Evolutionary conservation across 140 eudicot genomes (phyloP).

Genomic region (Senecio squalidus): DNA sequence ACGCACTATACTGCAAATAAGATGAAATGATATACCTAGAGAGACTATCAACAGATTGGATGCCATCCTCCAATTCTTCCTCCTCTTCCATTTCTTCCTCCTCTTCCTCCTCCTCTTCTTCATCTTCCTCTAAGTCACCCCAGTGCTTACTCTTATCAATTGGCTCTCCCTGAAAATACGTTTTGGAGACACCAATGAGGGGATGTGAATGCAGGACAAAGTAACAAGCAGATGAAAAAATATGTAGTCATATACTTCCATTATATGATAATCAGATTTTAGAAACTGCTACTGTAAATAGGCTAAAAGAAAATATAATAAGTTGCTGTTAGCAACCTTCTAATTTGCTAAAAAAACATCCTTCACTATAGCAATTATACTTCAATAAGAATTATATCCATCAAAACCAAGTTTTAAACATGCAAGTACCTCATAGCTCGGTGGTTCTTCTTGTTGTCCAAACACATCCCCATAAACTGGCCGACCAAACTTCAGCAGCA

Average conservation of each 20-base stretch:
- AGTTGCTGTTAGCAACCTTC: not conserved
- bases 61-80: constrained; percentile 87
- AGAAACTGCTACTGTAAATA: too few species aligned
- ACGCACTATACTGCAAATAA: too few species aligned
- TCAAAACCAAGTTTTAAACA: not conserved
- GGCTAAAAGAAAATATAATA: too few species aligned
- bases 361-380: not conserved
- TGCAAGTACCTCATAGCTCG: constrained; percentile 74
- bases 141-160: constrained; percentile 92
- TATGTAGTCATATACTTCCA: too few species aligned
- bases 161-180: constrained; percentile 82
- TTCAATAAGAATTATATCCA: not conserved
- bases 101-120: constrained; percentile 95
- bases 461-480: constrained; percentile 97
- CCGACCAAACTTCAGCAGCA: constrained; percentile 59
- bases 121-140: constrained; percentile 98
- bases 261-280: too few species aligned
- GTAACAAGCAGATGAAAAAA: not conserved
- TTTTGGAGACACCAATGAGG: not conserved
- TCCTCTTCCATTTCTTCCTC: constrained; percentile 78
- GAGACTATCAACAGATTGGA: constrained; percentile 89
- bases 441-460: constrained; percentile 82
- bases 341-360: not conserved
- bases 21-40: constrained; percentile 49
- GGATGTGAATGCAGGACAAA: not conserved